Conservation (phyloP, 352 stramenopile species). For the Globisporangium parvum region DNA sequence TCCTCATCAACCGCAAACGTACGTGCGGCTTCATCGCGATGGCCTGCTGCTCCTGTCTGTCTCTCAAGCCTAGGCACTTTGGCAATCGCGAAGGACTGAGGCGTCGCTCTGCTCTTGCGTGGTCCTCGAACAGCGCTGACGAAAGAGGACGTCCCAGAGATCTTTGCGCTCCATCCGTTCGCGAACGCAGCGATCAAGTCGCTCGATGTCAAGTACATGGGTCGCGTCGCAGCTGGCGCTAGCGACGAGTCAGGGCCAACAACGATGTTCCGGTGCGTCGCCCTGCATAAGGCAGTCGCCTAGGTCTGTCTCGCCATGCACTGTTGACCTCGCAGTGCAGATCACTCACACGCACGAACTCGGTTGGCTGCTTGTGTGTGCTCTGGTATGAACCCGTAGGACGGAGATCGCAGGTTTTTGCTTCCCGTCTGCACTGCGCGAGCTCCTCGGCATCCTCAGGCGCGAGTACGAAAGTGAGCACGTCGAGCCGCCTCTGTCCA, state of each 20-base stretch:
- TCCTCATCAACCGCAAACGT: conserved; percentile 74
- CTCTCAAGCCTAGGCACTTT: background rate
- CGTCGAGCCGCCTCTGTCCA: background rate
- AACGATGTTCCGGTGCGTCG: conserved; percentile 15
- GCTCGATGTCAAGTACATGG: conserved; percentile 41
- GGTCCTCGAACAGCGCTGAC: conserved; percentile 36
- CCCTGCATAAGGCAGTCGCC: too few species aligned
- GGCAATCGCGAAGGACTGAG: too few species aligned
- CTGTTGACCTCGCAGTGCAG: too few species aligned
- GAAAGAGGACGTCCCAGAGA: conserved; percentile 67
- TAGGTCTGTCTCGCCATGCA: too few species aligned
- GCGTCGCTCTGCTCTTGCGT: too few species aligned
- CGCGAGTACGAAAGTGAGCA: conserved; percentile 16
- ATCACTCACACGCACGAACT: too few species aligned
- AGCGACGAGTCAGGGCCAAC: conserved; percentile 4
- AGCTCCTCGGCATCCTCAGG: conserved; percentile 36
- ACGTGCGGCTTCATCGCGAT: conserved; percentile 13
- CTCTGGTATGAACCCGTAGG: conserved; percentile 28
- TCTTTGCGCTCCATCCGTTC: conserved; percentile 52
- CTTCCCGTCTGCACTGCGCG: conserved; percentile 28
- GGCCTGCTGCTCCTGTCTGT: background rate
- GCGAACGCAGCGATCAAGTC: conserved; percentile 53
- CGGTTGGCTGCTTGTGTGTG: background rate
- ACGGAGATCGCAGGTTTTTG: conserved; percentile 58
- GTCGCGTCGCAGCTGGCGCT: conserved; percentile 15